phyloP scores from a whole-genome alignment of 305 asterid genomes.

The Galium porrigens region DNA sequence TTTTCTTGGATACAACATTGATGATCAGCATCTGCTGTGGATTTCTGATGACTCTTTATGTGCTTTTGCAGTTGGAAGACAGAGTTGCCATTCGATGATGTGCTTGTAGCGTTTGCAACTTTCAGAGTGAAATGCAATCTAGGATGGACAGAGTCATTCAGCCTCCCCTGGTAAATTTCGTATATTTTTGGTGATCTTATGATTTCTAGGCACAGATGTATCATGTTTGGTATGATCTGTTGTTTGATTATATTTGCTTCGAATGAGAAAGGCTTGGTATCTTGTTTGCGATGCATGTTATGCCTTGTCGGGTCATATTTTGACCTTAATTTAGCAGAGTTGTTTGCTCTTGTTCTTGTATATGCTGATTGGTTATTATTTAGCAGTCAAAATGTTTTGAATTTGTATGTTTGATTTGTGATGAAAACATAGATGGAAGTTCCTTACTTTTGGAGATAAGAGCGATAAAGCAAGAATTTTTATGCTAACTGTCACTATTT shows the following conservation, averaged over 20 bases:
- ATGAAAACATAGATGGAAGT: not conserved
- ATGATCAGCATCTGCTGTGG: not conserved
- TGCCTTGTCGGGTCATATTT: not conserved
- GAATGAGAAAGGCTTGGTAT: not conserved
- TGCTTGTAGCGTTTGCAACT: constrained; percentile 7
- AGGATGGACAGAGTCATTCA: constrained; percentile 25
- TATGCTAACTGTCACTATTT: not conserved
- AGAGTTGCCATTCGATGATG: not conserved
- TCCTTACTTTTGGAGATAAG: not conserved
- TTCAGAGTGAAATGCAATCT: not conserved
- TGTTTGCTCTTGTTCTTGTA: not conserved
- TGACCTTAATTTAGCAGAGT: not conserved
- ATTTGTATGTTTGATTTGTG: not conserved
- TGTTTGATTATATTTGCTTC: not conserved
- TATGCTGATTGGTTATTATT: not conserved
- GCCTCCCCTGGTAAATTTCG: constrained; percentile 26
- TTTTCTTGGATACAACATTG: not conserved
- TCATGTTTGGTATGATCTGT: not conserved
- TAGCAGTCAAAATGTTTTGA: not conserved
- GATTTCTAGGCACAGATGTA: not conserved
- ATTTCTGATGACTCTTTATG: not conserved
- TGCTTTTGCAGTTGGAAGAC: constrained; percentile 9
- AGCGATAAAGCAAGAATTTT: not conserved
- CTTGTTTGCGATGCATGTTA: not conserved
- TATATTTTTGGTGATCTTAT: not conserved